Percentiles rank a stretch among this genome's conserved stretches.
These are phyloP conservation scores for Cryomyces minteri DNA, from an alignment of 495 filamentous ascomycete genomes.

Conservation along the genomic window DNA sequence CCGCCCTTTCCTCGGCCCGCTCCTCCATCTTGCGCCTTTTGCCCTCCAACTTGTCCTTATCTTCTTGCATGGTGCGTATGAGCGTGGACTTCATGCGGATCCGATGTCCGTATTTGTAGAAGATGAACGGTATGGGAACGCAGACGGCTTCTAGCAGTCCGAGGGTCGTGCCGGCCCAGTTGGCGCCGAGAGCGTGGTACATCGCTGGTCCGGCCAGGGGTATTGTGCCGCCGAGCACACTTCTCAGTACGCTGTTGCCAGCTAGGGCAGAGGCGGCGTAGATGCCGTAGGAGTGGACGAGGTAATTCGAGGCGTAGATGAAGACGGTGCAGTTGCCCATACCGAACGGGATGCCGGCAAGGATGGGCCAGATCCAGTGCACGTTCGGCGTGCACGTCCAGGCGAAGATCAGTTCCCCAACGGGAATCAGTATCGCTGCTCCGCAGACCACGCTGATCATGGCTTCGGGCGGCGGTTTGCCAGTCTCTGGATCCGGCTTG, in stretches of 20 bases:
- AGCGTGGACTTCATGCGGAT: slow-evolving; percentile 48
- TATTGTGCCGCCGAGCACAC: slow-evolving; percentile 45
- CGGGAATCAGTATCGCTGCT: slow-evolving; percentile 44
- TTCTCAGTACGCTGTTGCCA: slow-evolving; percentile 56
- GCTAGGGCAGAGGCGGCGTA: slow-evolving; percentile 64
- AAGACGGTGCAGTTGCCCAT: slow-evolving; percentile 60
- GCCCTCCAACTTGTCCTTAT: slow-evolving; percentile 41
- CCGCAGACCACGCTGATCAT: slow-evolving; percentile 55
- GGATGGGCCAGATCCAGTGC: slow-evolving; percentile 56
- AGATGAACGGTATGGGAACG: slow-evolving; percentile 64
- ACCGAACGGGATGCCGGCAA: slow-evolving; percentile 64
- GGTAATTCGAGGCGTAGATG: slow-evolving; percentile 63
- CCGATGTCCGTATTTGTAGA: slow-evolving; percentile 53
- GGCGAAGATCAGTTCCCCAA: slow-evolving; percentile 60
- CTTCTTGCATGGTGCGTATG: slow-evolving; percentile 51
- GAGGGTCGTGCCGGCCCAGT: slow-evolving; percentile 63
- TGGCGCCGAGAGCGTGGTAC: slow-evolving; percentile 49
- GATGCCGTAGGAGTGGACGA: slow-evolving; percentile 59
- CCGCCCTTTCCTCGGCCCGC: slow-evolving; percentile 11
- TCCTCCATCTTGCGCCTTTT: slow-evolving; percentile 18
- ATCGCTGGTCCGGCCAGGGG: slow-evolving; percentile 57
- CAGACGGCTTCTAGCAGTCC: slow-evolving; percentile 48
- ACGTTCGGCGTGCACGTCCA: slow-evolving; percentile 63
- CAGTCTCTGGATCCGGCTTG: slow-evolving; percentile 47
- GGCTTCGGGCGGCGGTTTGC: slow-evolving; percentile 49